Evolutionary conservation across 2,329 filamentous ascomycete genomes (phyloP), one percentile per base, ranked within the genome.

Genomic region (Alternaria solani): DNA sequence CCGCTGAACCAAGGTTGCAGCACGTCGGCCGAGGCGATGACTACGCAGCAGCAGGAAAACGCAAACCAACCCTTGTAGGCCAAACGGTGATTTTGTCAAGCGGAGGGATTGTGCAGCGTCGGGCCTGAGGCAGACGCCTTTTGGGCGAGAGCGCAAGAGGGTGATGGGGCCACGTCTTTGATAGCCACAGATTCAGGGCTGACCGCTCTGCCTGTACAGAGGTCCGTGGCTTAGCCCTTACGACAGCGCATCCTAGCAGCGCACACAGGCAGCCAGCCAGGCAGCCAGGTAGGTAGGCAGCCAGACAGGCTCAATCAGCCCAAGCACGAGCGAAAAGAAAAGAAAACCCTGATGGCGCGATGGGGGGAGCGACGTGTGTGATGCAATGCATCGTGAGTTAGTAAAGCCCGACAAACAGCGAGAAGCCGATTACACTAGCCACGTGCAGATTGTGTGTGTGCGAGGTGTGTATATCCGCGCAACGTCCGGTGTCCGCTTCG

Each of bases 121-220:
- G 44, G 36, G 53, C 14, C 20, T 23, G 20, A 23, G 20, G 39
- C 18, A 51, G 53, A 55, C 39, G 32, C 52, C 25, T 46, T 26
- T 32, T 64, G 59, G 63, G 63, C 64, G 63, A 64, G 64, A 65
- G 18, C 44, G 52, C 64, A 60, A 64, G 64, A 65, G 18, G 49
- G 52, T 44, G 58, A 42, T 14, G 58, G 61, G 65, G 62, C 61
- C 64, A 63, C 60, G 63, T 61, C 63, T 51, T 51, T 59, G 62
- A 62, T 56, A 70, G 69, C 66, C 66, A 70, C 69, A 71, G 66
- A 59, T 64, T 54, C 61, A 69, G 53, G 66, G 56, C 55, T 73
- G 69, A 72, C 69, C 69, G 68, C 69, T 68, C 53, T 61, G 64
- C 46, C 32, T 54, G 64, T 62, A 62, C 63, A 62, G 57, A 26